These are phyloP conservation scores for Phlebopus sp. DNA, from an alignment of 1,284 basidiomycete species.

Conservation along the genomic window DNA sequence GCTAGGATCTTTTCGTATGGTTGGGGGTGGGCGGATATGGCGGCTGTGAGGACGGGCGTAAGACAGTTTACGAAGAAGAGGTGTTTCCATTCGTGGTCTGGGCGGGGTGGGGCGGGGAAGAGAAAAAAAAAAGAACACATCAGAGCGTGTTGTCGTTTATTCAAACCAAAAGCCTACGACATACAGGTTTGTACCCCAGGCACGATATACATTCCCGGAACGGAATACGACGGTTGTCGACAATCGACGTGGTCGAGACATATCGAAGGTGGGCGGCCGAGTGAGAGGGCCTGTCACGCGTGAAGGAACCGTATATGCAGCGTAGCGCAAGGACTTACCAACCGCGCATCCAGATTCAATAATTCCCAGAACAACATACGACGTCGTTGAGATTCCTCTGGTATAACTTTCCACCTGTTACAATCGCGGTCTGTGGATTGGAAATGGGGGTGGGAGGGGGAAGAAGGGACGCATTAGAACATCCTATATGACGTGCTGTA, in stretches of 20 bases:
- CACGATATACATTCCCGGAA: slow-evolving; percentile 53
- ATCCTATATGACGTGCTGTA: background rate
- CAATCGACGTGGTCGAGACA: slow-evolving; percentile 65
- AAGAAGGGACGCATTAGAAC: slow-evolving; percentile 21
- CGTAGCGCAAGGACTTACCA: slow-evolving; percentile 43
- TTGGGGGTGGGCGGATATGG: slow-evolving; percentile 56
- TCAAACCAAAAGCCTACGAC: slow-evolving; percentile 27
- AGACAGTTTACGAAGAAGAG: slow-evolving; percentile 64
- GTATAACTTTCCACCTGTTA: slow-evolving; percentile 60
- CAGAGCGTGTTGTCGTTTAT: background rate
- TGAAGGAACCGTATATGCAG: slow-evolving; percentile 4
- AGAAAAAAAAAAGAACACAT: slow-evolving; percentile 4
- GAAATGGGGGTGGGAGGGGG: no score
- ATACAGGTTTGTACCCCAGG: slow-evolving; percentile 64
- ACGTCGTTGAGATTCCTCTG: slow-evolving; percentile 67
- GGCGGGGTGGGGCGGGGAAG: slow-evolving; percentile 12
- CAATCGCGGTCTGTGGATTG: slow-evolving; percentile 73
- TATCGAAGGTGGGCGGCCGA: slow-evolving; percentile 73
- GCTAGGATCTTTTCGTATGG: slow-evolving; percentile 55
- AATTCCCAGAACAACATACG: slow-evolving; percentile 73
- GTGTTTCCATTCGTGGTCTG: slow-evolving; percentile 76
- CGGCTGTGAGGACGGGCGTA: slow-evolving; percentile 63
- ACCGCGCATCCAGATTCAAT: slow-evolving; percentile 69
- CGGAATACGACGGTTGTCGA: slow-evolving; percentile 58
- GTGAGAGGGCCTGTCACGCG: slow-evolving; percentile 61